Conservation (phyloP, 1,284 basidiomycete genomes). For the Leccinum pachyderme region DNA sequence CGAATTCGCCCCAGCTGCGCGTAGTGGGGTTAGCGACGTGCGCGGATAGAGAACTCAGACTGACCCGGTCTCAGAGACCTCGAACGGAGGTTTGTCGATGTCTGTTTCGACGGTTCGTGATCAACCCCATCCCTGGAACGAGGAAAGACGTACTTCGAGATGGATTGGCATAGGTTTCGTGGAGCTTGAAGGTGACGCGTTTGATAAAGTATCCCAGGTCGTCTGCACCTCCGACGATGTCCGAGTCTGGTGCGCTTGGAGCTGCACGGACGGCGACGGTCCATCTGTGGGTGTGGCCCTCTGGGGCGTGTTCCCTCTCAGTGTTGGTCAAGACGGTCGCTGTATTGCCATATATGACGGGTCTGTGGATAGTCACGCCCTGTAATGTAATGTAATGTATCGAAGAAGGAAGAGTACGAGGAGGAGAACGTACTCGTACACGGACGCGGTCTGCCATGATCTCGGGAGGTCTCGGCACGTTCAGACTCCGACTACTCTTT, state of each 20-base stretch:
- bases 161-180: conserved; percentile 94
- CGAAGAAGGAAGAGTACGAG: background rate
- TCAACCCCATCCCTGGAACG: background rate
- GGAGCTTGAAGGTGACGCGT: conserved; percentile 95
- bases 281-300: conserved; percentile 95
- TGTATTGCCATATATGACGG: conserved; percentile 96
- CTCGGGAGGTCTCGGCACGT: conserved; percentile 33
- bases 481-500: conserved; percentile 31
- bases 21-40: background rate
- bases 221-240: conserved; percentile 83
- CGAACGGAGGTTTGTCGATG: conserved; percentile 91
- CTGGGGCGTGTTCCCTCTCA: conserved; percentile 61
- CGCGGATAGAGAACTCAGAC: background rate
- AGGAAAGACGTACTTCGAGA: conserved; percentile 67
- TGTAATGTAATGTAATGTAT: conserved; percentile 29
- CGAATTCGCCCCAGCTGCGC: conserved; percentile 96
- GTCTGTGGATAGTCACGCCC: conserved; percentile 88
- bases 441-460: conserved; percentile 67
- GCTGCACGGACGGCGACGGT: conserved; percentile 91
- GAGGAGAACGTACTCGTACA: conserved; percentile 55
- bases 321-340: conserved; percentile 78
- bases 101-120: conserved; percentile 45
- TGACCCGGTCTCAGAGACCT: conserved; percentile 91
- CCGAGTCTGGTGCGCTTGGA: conserved; percentile 58
- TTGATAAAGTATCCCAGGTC: conserved; percentile 90